These are phyloP conservation scores for Albatrellus sp. DNA, from an alignment of 1,284 basidiomycete species.

Conservation along the genomic window DNA sequence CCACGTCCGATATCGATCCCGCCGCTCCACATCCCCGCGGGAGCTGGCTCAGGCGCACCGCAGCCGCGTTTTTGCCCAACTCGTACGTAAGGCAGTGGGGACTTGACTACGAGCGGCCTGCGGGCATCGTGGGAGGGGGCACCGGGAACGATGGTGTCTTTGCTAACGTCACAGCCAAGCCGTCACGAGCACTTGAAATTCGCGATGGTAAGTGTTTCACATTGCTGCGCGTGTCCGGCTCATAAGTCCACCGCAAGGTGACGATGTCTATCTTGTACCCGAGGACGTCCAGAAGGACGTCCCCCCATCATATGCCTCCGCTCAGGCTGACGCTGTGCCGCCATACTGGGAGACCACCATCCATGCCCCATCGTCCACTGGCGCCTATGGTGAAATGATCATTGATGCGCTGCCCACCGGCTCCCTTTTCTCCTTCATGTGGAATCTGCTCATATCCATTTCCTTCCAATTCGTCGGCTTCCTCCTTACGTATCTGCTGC, in stretches of 20 bases:
- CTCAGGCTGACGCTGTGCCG: constrained; percentile 89
- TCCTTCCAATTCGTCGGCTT: constrained; percentile 98
- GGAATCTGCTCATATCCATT: constrained; percentile 88
- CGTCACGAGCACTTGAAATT: constrained; percentile 44
- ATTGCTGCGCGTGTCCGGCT: background rate
- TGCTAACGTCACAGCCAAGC: constrained; percentile 91
- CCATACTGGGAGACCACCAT: constrained; percentile 98
- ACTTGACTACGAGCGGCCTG: constrained; percentile 33
- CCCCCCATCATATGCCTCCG: constrained; percentile 82
- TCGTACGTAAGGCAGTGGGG: constrained; percentile 34
- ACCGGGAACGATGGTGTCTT: constrained; percentile 88
- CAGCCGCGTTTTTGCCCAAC: constrained; percentile 43
- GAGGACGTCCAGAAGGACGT: constrained; percentile 74
- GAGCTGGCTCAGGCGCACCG: constrained; percentile 47
- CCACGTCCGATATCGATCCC: constrained; percentile 25
- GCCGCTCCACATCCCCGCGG: constrained; percentile 21
- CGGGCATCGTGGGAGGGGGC: constrained; percentile 57
- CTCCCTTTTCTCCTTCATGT: constrained; percentile 77
- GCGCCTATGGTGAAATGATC: constrained; percentile 50
- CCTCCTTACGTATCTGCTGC: constrained; percentile 87
- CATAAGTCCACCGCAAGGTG: constrained; percentile 30
- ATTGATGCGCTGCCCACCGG: constrained; percentile 71
- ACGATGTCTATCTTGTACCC: constrained; percentile 61
- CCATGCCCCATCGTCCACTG: constrained; percentile 57
- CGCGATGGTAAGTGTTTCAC: constrained; percentile 40